Conservation (phyloP, 331 rosid species). For the Phaseolus coccineus region DNA sequence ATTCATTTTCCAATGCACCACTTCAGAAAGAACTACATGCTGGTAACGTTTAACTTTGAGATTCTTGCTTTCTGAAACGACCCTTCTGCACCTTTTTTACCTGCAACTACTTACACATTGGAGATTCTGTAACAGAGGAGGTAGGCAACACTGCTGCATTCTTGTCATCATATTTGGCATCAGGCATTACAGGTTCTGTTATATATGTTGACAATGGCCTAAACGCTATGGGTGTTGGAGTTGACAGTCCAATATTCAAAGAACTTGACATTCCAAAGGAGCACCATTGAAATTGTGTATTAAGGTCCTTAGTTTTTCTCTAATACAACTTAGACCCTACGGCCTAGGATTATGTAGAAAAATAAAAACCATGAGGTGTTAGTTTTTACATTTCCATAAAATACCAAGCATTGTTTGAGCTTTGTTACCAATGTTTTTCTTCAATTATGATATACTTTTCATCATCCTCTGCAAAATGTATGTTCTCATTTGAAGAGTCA, state of each 20-base stretch:
- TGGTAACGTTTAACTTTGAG: conserved; percentile 51
- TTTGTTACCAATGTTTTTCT: conserved; percentile 18
- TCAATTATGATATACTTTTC: conserved; percentile 19
- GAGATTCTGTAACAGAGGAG: conserved; percentile 73
- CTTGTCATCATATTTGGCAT: conserved; percentile 83
- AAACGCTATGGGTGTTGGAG: conserved; percentile 89
- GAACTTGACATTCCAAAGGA: conserved; percentile 53
- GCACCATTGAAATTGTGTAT: conserved; percentile 5
- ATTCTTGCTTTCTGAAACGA: conserved; percentile 15
- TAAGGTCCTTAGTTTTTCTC: conserved; percentile 27
- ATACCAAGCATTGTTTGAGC: conserved; percentile 23
- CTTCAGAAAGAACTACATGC: conserved; percentile 85
- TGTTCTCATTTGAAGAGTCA: neutral
- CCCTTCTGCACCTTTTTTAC: neutral
- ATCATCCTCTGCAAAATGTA: neutral
- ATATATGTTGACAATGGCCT: conserved; percentile 84
- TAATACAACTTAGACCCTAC: neutral
- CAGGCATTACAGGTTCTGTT: conserved; percentile 83
- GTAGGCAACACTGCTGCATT: conserved; percentile 89
- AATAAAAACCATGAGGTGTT: neutral
- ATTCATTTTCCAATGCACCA: conserved; percentile 84
- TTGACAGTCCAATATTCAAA: conserved; percentile 60
- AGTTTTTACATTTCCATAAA: conserved; percentile 21
- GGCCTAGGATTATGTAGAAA: conserved; percentile 29
- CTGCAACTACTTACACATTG: conserved; percentile 10